Evolutionary conservation across 345 rosid genomes (phyloP), one percentile per base, ranked within the genome.

Genomic region (Hibiscus mutabilis): DNA sequence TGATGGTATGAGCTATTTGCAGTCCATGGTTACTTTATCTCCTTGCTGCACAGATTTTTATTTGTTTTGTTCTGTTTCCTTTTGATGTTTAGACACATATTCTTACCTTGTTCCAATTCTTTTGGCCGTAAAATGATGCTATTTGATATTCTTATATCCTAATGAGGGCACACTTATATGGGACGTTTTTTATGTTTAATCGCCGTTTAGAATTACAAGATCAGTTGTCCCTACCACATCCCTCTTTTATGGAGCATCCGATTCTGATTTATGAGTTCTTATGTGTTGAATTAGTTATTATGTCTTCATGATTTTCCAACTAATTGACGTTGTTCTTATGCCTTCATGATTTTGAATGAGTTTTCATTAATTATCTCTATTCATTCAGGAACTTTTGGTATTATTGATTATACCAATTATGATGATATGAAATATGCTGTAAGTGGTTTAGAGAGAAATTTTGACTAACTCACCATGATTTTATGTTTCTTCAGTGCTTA

Each of bases 351-450:
- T 44, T 53, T 75, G 15, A 60, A 37, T 18, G 3, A 19, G 35
- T 49, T 44, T 60, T 60, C 27, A 66, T 46, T 44, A n/a, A 10
- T 52, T 58, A 33, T 25, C 22, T 72, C 21, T 69, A 14, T 56
- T 16, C 55, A 33, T 66, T 76, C 86, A 91, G 96, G 97, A 66
- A 91, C 96, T 70, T 93, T 81, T 86, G 98, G 97, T 66, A 37
- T 93, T 79, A 97, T 93, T 42, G 98, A 93, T 83, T 93, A 91
- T 79, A 89, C 96, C 56, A 93, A 89, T 79, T 78, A 85, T 70
- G 97, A 93, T 33, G 98, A 91, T 86, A 93, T 91, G 98, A 93
- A 91, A 76, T 93, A 93, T 79, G 96, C 97, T 59, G 97, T 93
- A 83, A 87, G 94, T 84, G 72, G 29, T 71, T 70, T 40, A 47